Percentiles rank a stretch among this genome's conserved stretches.
phyloP scores from a whole-genome alignment of 108 stramenopile genomes.

The Skeletonema costatum region DNA sequence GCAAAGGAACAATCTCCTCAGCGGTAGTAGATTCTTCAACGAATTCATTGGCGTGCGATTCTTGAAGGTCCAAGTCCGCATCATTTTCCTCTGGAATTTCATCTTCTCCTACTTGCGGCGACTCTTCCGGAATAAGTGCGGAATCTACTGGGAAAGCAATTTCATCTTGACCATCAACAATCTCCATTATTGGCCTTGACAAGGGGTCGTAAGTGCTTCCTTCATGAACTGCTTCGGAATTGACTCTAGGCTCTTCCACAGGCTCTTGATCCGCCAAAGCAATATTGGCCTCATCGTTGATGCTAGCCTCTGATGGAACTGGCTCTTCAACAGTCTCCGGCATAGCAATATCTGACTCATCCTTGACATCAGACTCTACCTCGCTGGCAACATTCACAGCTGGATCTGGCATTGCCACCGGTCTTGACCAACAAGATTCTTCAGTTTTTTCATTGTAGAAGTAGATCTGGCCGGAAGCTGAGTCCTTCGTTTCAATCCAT shows the following conservation, averaged over 20 bases:
- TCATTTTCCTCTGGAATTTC: not conserved
- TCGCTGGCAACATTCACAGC: not conserved
- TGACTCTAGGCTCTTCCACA: not conserved
- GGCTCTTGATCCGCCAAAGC: not conserved
- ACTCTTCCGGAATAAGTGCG: not conserved
- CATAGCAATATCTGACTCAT: not conserved
- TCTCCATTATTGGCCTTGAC: constrained; percentile 49
- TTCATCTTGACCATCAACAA: not conserved
- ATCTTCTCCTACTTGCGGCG: not conserved
- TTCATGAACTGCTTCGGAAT: constrained; percentile 48
- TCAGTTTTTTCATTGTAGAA: constrained; percentile 55
- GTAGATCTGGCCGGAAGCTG: constrained; percentile 46
- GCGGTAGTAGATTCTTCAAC: not conserved
- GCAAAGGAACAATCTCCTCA: not conserved
- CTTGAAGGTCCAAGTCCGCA: not conserved
- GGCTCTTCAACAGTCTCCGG: not conserved
- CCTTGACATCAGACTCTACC: not conserved
- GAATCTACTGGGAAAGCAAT: not conserved
- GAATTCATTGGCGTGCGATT: not conserved
- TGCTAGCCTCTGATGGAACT: not conserved
- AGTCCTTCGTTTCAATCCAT: constrained; percentile 54
- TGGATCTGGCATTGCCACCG: not conserved
- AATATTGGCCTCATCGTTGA: not conserved
- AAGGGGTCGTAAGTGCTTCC: constrained; percentile 60
- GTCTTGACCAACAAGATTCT: constrained; percentile 38